Percentiles rank a stretch among this genome's conserved stretches.
These are phyloP conservation scores for Dipodascus geniculatus DNA, from an alignment of 805 yeast genomes.

Conservation along the genomic window DNA sequence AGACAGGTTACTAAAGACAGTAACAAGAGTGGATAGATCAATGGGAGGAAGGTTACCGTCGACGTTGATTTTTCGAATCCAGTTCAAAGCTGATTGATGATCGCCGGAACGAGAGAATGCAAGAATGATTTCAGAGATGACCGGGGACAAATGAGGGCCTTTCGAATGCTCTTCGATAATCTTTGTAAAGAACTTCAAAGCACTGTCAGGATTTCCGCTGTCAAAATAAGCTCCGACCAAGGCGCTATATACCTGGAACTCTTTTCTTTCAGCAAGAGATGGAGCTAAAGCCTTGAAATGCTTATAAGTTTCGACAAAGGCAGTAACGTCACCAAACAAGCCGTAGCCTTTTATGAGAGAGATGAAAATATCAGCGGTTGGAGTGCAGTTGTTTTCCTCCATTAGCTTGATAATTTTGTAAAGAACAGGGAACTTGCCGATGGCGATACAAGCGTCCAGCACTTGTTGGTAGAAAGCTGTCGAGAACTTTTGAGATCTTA, in stretches of 20 bases:
- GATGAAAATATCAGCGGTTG: slow-evolving; percentile 9
- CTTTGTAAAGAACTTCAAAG: slow-evolving; percentile 18
- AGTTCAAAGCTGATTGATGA: slow-evolving; percentile 19
- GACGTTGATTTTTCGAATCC: slow-evolving; percentile 17
- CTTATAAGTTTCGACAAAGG: slow-evolving; percentile 15
- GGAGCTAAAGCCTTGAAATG: slow-evolving; percentile 10
- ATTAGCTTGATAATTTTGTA: slow-evolving; percentile 1
- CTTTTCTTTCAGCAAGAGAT: slow-evolving; percentile 4
- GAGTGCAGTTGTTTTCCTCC: slow-evolving; percentile 1
- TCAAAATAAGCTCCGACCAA: slow-evolving; percentile 20
- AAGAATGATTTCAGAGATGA: slow-evolving; percentile 13
- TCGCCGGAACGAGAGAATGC: slow-evolving; percentile 19
- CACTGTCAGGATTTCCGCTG: slow-evolving; percentile 16
- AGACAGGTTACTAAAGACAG: slow-evolving; percentile 15
- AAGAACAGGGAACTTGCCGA: slow-evolving; percentile 7
- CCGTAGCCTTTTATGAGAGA: slow-evolving; percentile 17
- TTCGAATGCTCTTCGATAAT: slow-evolving; percentile 9
- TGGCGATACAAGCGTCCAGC: slow-evolving; percentile 11
- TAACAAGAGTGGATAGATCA: slow-evolving; percentile 9
- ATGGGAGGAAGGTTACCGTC: slow-evolving; percentile 11
- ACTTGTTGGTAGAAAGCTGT: slow-evolving; percentile 13
- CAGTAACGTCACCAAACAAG: slow-evolving; percentile 9
- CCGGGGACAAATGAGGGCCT: slow-evolving; percentile 4
- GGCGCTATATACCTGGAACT: slow-evolving; percentile 15
- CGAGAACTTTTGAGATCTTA: slow-evolving; percentile 13